A percentile compares a stretch with the other conserved stretches of the same genome.
Evolutionary conservation across 495 filamentous ascomycete genomes (phyloP).

Genomic region (Xylaria acuta): DNA sequence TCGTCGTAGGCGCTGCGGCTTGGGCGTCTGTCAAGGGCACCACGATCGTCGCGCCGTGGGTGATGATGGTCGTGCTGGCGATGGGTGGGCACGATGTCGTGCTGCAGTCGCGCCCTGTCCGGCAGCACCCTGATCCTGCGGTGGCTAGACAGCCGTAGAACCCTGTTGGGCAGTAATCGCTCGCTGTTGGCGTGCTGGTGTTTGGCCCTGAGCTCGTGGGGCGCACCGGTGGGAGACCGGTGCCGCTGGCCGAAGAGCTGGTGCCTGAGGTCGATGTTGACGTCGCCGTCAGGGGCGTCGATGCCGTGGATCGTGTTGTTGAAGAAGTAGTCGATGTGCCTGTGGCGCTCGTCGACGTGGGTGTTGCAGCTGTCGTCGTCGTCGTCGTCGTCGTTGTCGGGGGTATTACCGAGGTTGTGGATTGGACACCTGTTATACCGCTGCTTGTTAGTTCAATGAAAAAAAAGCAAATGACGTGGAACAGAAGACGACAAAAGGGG

Average conservation of each 20-base stretch:
- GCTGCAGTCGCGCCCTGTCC: slow-evolving; percentile 80
- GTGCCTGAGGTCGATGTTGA: slow-evolving; percentile 42
- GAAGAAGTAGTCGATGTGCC: slow-evolving; percentile 32
- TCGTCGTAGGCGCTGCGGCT: slow-evolving; percentile 38
- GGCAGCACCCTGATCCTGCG: slow-evolving; percentile 66
- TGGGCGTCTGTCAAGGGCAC: slow-evolving; percentile 59
- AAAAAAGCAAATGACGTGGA: background rate
- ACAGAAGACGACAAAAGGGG: background rate
- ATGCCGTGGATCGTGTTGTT: slow-evolving; percentile 49
- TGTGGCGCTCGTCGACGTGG: slow-evolving; percentile 24
- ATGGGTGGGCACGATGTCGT: slow-evolving; percentile 61
- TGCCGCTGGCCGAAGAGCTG: slow-evolving; percentile 38
- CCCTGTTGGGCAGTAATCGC: slow-evolving; percentile 60
- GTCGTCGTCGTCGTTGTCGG: slow-evolving; percentile 51
- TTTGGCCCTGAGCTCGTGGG: slow-evolving; percentile 43
- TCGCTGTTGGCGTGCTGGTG: slow-evolving; percentile 26
- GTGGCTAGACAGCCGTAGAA: slow-evolving; percentile 62
- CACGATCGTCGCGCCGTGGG: slow-evolving; percentile 71
- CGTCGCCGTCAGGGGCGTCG: slow-evolving; percentile 39
- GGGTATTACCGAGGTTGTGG: slow-evolving; percentile 50
- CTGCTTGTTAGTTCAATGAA: background rate
- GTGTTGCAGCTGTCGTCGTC: slow-evolving; percentile 50
- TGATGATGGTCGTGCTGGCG: slow-evolving; percentile 65
- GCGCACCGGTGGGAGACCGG: slow-evolving; percentile 44
- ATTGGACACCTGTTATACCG: slow-evolving; percentile 38